Evolutionary conservation across 257 asterid genomes (phyloP).

Genomic region (Marsdenia floribunda): DNA sequence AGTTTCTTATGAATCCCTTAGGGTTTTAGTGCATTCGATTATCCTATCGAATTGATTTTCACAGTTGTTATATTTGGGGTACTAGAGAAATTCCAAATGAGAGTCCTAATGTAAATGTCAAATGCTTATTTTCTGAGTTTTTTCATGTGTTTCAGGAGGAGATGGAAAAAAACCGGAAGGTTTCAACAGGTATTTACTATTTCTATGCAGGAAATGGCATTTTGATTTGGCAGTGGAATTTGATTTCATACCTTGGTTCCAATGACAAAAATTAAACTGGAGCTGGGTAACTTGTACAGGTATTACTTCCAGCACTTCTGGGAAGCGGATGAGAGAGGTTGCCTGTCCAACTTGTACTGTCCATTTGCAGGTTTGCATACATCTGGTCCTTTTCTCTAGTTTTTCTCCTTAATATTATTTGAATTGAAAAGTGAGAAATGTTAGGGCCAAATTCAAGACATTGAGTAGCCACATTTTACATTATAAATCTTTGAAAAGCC

Average conservation of each 20-base stretch:
- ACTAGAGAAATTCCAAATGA: neutral
- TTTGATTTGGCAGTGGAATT: neutral
- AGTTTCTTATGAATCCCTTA: neutral
- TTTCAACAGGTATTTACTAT: conserved; percentile 34
- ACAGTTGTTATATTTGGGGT: neutral
- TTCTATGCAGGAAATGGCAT: neutral
- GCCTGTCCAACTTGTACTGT: conserved; percentile 92
- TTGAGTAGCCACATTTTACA: neutral
- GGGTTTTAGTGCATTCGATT: neutral
- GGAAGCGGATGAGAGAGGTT: conserved; percentile 65
- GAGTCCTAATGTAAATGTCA: neutral
- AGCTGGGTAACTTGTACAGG: conserved; percentile 28
- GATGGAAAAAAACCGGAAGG: conserved; percentile 77
- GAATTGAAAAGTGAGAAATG: neutral
- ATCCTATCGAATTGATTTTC: neutral
- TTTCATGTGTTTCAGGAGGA: conserved; percentile 56
- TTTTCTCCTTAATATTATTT: neutral
- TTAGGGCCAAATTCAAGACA: neutral
- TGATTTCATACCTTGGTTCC: neutral
- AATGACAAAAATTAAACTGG: neutral
- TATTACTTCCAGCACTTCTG: conserved; percentile 32
- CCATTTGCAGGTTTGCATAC: conserved; percentile 61
- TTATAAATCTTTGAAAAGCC: neutral
- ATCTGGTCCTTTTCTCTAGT: neutral
- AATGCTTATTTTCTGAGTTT: neutral